Evolutionary conservation across 306 rosid species (phyloP).

Genomic region (Cyclanthera cordifolia): DNA sequence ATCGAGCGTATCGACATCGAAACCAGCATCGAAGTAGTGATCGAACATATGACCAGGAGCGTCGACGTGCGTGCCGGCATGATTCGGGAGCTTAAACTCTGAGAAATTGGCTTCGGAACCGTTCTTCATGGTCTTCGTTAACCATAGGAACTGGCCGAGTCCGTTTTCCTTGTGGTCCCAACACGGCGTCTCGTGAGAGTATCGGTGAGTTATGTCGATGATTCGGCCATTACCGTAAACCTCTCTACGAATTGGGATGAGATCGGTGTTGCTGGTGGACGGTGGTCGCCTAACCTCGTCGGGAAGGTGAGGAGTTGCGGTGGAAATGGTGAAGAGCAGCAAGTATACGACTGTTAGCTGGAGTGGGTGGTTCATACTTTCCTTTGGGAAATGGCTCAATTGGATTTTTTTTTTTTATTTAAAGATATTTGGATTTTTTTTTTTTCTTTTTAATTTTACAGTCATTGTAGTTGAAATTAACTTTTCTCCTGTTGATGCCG

Average conservation of each 20-base stretch:
- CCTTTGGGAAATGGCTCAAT: neutral
- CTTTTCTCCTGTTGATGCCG: too few relatives aligned
- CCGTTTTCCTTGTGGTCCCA: constrained; percentile 43
- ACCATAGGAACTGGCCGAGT: constrained; percentile 61
- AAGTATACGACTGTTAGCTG: constrained; percentile 24
- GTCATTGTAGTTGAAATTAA: too few relatives aligned
- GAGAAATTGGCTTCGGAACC: constrained; percentile 62
- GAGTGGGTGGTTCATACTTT: constrained; percentile 20
- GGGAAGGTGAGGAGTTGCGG: constrained; percentile 38
- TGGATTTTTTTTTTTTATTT: neutral
- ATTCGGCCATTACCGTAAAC: constrained; percentile 57
- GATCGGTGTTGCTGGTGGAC: constrained; percentile 12
- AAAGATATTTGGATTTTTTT: too few relatives aligned
- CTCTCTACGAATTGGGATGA: constrained; percentile 60
- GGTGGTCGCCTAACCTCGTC: constrained; percentile 9
- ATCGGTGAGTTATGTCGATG: constrained; percentile 53
- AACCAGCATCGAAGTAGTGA: constrained; percentile 70
- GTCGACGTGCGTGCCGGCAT: constrained; percentile 84
- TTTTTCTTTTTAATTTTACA: too few relatives aligned
- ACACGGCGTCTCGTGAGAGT: constrained; percentile 41
- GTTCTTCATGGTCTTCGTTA: constrained; percentile 58
- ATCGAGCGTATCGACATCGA: constrained; percentile 72
- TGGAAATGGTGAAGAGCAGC: constrained; percentile 14
- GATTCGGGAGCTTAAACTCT: constrained; percentile 43
- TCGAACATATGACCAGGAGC: constrained; percentile 72